A percentile compares a stretch with the other conserved stretches of the same genome.
Conservation (phyloP, 2,329 filamentous ascomycete species). For the Trichoderma atrobrunneum region DNA sequence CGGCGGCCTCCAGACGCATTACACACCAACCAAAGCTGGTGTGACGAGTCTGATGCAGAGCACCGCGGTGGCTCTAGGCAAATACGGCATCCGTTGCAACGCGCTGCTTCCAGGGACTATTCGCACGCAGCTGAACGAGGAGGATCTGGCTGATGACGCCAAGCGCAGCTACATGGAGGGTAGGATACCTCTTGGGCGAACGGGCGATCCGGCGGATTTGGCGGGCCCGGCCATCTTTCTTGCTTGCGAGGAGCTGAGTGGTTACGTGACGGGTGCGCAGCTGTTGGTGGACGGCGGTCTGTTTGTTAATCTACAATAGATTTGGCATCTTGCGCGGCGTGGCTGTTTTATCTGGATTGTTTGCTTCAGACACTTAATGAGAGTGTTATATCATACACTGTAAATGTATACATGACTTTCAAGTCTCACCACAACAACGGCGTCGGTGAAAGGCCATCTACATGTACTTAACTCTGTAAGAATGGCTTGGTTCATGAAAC, state of each 20-base stretch:
- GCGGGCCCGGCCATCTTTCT: conserved; percentile 83
- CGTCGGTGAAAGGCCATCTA: background rate
- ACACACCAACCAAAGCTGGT: conserved; percentile 86
- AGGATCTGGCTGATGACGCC: conserved; percentile 68
- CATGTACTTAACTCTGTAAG: background rate
- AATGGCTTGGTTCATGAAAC: background rate
- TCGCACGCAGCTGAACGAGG: conserved; percentile 78
- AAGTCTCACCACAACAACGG: background rate
- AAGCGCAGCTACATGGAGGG: conserved; percentile 79
- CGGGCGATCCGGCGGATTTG: conserved; percentile 70
- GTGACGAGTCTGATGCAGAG: conserved; percentile 80
- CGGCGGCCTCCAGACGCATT: conserved; percentile 76
- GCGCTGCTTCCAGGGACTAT: conserved; percentile 81
- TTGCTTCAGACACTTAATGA: background rate
- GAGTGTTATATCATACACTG: background rate
- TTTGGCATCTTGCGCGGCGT: background rate
- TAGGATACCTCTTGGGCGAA: conserved; percentile 72
- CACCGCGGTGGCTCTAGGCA: conserved; percentile 73
- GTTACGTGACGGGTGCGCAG: conserved; percentile 79
- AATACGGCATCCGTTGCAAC: conserved; percentile 76
- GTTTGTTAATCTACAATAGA: conserved; percentile 81
- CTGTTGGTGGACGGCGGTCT: conserved; percentile 83
- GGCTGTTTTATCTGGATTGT: background rate
- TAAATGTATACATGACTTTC: background rate
- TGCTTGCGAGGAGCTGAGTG: conserved; percentile 73